Percentiles rank a stretch among this genome's conserved stretches.
phyloP scores from a whole-genome alignment of 768 basidiomycete species.

The Lentinula edodes region DNA sequence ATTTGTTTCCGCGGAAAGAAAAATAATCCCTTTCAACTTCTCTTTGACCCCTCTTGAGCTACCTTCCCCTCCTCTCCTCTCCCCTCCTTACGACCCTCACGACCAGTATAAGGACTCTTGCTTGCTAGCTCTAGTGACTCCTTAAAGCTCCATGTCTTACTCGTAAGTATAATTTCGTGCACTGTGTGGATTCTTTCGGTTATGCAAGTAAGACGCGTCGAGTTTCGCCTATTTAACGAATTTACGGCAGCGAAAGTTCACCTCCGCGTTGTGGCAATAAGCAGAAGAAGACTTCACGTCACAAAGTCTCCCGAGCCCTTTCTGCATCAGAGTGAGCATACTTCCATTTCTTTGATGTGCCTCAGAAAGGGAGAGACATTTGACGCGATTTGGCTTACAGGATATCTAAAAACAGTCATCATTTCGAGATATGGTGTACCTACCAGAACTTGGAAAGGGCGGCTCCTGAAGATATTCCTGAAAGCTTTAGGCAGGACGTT shows the following conservation, averaged over 20 bases:
- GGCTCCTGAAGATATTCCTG: conserved; percentile 38
- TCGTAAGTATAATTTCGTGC: background rate
- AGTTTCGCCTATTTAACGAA: background rate
- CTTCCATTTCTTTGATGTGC: background rate
- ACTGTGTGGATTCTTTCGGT: background rate
- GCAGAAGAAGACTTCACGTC: background rate
- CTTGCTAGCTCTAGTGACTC: background rate
- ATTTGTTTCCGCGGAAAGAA: background rate
- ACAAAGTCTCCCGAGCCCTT: conserved; percentile 14
- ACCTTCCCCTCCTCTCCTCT: background rate
- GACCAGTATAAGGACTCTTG: background rate
- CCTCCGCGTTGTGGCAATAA: background rate
- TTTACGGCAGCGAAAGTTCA: background rate
- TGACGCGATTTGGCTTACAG: conserved; percentile 17
- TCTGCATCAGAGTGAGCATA: conserved; percentile 42
- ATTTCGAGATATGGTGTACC: conserved; percentile 47
- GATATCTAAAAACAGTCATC: conserved; percentile 41
- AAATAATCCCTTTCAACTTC: background rate
- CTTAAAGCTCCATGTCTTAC: background rate
- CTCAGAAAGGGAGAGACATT: background rate
- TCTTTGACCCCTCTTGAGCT: background rate
- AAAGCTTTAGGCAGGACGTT: conserved; percentile 29
- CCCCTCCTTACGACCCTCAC: conserved; percentile 1
- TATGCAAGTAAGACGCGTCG: background rate
- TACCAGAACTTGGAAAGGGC: conserved; percentile 47